These are phyloP conservation scores for Chlorella sp. DNA, from an alignment of 139 green algal genomes.

Conservation along the genomic window DNA sequence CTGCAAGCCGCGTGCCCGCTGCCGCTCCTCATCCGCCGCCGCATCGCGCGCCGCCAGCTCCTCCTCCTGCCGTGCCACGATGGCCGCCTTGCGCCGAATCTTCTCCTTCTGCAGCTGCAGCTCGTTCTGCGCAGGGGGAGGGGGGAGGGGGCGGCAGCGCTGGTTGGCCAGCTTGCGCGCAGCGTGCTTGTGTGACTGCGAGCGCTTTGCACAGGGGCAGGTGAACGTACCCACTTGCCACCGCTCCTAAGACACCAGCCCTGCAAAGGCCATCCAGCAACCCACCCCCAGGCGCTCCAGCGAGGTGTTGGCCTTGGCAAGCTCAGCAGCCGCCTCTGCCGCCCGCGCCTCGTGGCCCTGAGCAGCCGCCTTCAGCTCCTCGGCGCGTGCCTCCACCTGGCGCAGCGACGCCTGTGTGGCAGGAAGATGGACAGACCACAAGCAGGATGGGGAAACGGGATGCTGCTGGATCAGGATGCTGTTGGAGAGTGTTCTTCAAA, in stretches of 20 bases:
- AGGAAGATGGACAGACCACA: neutral
- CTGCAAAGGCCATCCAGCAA: too few relatives aligned
- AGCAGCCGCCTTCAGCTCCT: constrained; percentile 69
- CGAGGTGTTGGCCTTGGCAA: constrained; percentile 80
- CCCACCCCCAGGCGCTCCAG: constrained; percentile 85
- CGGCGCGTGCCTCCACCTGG: constrained; percentile 65
- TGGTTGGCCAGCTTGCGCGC: too few relatives aligned
- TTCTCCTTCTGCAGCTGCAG: constrained; percentile 75
- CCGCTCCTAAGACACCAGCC: too few relatives aligned
- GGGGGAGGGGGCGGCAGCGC: neutral
- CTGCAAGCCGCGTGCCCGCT: constrained; percentile 10
- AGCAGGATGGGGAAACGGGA: too few relatives aligned
- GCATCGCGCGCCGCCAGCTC: constrained; percentile 71
- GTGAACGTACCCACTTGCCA: too few relatives aligned
- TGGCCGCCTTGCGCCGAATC: constrained; percentile 76
- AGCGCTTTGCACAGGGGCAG: too few relatives aligned
- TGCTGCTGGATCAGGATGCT: too few relatives aligned
- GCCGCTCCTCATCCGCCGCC: constrained; percentile 33
- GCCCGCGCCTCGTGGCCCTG: constrained; percentile 53
- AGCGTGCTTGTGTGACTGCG: too few relatives aligned
- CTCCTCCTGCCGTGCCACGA: constrained; percentile 86
- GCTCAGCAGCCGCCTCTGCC: constrained; percentile 71
- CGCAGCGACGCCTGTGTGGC: constrained; percentile 17
- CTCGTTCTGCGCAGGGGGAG: constrained; percentile 60
- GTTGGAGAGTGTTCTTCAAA: too few relatives aligned